Conservation (phyloP, 1,139 yeast genomes). For the Candida albicans region DNA sequence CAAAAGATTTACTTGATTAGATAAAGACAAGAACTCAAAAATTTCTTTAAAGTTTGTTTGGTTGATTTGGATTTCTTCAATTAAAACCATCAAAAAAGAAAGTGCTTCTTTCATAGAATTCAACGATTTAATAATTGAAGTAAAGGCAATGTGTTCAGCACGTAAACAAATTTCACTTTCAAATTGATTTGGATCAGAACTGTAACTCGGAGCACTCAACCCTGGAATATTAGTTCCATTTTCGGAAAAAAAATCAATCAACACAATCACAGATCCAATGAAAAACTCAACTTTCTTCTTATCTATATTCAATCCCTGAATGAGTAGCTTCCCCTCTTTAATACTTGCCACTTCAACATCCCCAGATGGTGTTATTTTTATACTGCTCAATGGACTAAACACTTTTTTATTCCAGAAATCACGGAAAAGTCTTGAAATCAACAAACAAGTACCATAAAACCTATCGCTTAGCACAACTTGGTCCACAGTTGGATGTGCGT, state of each 20-base stretch:
- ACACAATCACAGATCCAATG: slow-evolving; percentile 63
- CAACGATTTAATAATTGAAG: slow-evolving; percentile 72
- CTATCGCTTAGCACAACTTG: slow-evolving; percentile 87
- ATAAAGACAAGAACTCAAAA: slow-evolving; percentile 64
- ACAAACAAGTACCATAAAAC: slow-evolving; percentile 85
- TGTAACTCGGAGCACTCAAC: slow-evolving; percentile 50
- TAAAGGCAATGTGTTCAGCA: slow-evolving; percentile 89
- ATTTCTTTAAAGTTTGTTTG: slow-evolving; percentile 55
- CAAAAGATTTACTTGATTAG: slow-evolving; percentile 67
- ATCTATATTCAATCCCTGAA: slow-evolving; percentile 48
- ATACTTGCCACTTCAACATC: slow-evolving; percentile 41
- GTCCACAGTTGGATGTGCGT: slow-evolving; percentile 48
- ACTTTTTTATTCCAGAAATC: slow-evolving; percentile 76
- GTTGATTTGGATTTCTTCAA: slow-evolving; percentile 66
- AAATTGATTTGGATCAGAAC: slow-evolving; percentile 48
- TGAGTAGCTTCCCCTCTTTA: slow-evolving; percentile 47
- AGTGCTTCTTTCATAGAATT: slow-evolving; percentile 85
- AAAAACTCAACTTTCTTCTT: slow-evolving; percentile 63
- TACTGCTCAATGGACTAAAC: slow-evolving; percentile 49
- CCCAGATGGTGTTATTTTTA: slow-evolving; percentile 42
- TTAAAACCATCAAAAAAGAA: slow-evolving; percentile 77
- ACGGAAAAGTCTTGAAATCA: slow-evolving; percentile 75
- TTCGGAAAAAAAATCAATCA: slow-evolving; percentile 57
- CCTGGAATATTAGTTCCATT: slow-evolving; percentile 67
- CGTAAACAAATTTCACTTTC: slow-evolving; percentile 72